Percentiles rank a stretch among this genome's conserved stretches.
Conservation (phyloP, 2,329 filamentous ascomycete species). For the Colletotrichum sp. region DNA sequence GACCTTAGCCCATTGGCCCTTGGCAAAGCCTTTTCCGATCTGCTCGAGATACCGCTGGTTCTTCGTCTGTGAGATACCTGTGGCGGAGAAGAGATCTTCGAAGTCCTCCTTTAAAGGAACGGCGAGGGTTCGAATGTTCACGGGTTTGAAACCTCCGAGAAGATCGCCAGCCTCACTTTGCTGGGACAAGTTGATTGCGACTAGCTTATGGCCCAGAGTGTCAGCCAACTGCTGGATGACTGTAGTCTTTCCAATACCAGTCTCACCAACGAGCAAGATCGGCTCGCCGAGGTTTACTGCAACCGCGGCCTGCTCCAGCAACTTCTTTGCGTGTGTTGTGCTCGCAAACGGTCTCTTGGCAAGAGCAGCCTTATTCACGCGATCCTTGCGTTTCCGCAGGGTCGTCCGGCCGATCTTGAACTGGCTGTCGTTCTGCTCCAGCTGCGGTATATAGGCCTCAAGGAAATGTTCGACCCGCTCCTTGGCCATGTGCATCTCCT, state of each 20-base stretch:
- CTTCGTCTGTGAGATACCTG: slow-evolving; percentile 82
- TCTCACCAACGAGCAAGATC: slow-evolving; percentile 94
- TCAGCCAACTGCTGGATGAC: slow-evolving; percentile 92
- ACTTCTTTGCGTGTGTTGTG: slow-evolving; percentile 80
- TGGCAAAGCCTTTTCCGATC: slow-evolving; percentile 78
- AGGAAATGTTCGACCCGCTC: slow-evolving; percentile 83
- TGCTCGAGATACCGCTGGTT: slow-evolving; percentile 87
- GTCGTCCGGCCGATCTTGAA: slow-evolving; percentile 71
- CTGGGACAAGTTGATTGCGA: slow-evolving; percentile 94
- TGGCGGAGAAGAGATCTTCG: slow-evolving; percentile 84
- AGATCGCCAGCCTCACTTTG: slow-evolving; percentile 98
- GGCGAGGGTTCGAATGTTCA: slow-evolving; percentile 86
- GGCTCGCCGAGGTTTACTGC: slow-evolving; percentile 87
- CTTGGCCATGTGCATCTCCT: slow-evolving; percentile 85
- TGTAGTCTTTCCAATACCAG: slow-evolving; percentile 97
- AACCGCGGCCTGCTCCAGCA: slow-evolving; percentile 88
- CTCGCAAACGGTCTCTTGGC: slow-evolving; percentile 79
- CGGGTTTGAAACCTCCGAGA: slow-evolving; percentile 93
- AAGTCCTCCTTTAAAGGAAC: slow-evolving; percentile 94
- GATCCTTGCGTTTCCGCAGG: slow-evolving; percentile 61
- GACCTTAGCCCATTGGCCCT: slow-evolving; percentile 85
- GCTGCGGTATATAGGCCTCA: slow-evolving; percentile 71
- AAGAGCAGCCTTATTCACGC: slow-evolving; percentile 53
- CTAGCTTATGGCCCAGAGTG: slow-evolving; percentile 82
- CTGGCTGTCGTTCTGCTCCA: slow-evolving; percentile 64